A percentile compares a stretch with the other conserved stretches of the same genome.
Evolutionary conservation across 805 yeast genomes (phyloP).

Genomic region (Monosporozyma yasuniensis): DNA sequence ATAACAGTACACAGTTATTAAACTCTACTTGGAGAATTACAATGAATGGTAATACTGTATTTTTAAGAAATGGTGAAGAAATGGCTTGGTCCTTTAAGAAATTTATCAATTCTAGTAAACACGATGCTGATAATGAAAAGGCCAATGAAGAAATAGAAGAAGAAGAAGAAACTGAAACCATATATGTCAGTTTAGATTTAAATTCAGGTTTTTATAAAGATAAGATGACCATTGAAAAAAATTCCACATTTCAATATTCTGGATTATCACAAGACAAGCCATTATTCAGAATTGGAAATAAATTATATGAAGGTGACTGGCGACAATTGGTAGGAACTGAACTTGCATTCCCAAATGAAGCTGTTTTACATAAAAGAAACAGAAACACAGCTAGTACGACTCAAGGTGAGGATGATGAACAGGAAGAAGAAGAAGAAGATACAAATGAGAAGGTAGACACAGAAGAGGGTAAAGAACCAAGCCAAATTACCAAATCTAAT

Average conservation of each 20-base stretch:
- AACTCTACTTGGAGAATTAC: constrained; percentile 46
- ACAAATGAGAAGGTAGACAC: not conserved
- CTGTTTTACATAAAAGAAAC: constrained; percentile 13
- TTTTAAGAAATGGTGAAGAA: constrained; percentile 71
- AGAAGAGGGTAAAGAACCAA: not conserved
- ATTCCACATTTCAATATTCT: constrained; percentile 42
- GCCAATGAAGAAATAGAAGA: constrained; percentile 1
- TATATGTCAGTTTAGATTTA: constrained; percentile 47
- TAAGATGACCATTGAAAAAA: constrained; percentile 28
- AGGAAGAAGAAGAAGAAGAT: constrained; percentile 5
- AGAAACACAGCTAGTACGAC: not conserved
- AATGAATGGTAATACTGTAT: constrained; percentile 67
- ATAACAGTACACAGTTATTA: not conserved
- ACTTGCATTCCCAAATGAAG: constrained; percentile 31
- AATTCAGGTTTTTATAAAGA: constrained; percentile 32
- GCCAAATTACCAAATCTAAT: not conserved
- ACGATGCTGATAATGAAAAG: not conserved
- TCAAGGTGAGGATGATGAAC: not conserved
- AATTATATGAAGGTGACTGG: constrained; percentile 71
- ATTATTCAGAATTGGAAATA: constrained; percentile 46
- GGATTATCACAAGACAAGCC: constrained; percentile 51
- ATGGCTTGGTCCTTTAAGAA: constrained; percentile 85
- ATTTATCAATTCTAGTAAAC: constrained; percentile 21
- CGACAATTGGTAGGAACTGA: constrained; percentile 71
- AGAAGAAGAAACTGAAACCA: constrained; percentile 36